Conservation (phyloP, 257 asterid species). For the Solanum tacnaense region DNA sequence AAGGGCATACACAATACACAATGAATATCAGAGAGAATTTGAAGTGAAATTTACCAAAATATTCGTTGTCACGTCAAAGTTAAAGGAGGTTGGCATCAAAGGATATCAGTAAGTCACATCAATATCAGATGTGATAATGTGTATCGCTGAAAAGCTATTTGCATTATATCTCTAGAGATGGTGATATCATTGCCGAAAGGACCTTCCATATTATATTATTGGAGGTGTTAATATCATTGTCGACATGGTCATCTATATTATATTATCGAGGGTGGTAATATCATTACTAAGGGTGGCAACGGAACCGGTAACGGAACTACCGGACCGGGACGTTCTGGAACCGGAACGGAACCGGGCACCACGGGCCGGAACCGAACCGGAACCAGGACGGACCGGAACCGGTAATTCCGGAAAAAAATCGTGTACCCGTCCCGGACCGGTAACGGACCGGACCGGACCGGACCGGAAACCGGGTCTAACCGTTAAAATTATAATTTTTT, state of each 20-base stretch:
- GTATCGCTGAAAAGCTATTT: neutral
- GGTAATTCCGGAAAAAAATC: no score
- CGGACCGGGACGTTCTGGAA: no score
- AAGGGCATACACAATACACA: neutral
- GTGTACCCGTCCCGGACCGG: no score
- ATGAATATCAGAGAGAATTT: neutral
- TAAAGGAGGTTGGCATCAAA: neutral
- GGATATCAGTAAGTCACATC: neutral
- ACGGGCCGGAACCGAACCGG: no score
- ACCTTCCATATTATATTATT: neutral
- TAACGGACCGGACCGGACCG: no score
- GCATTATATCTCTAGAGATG: neutral
- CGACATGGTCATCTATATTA: neutral
- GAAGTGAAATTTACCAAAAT: neutral
- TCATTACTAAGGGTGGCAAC: no score
- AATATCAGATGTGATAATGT: neutral
- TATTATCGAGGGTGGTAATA: neutral
- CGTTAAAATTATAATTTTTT: no score
- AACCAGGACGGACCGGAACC: no score
- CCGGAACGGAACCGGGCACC: no score
- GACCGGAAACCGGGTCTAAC: no score
- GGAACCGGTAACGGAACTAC: no score
- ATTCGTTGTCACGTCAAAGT: neutral
- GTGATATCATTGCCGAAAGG: neutral
- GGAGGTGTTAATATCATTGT: no score